Base-by-base conservation (phyloP, 257 asterid species). In the Echium plantagineum region DNA sequence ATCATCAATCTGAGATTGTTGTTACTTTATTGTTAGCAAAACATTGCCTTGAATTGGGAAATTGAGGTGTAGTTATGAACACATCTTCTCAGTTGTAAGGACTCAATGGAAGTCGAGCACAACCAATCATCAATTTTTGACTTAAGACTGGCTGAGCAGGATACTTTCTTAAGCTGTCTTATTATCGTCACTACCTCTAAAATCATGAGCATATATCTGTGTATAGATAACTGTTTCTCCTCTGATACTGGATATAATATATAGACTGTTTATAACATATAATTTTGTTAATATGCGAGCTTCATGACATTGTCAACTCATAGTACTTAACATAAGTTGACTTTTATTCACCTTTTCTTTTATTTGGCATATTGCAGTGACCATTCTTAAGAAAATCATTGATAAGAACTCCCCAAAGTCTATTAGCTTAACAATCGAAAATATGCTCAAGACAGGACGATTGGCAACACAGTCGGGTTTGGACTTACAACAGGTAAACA, bases 401-500 rank as follows among this genome's bases (percentile, higher is more conserved):
- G 82, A 80, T n/a, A 88, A 69, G 81, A 71, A 67, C 72, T 60
- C 68, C 57, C 96, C 98, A 28, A 70, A 52, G 61, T 87, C 74
- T 66, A 86, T 86, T 59, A 83, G 97, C 63, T 69, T 68, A 66
- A 79, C 80, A 77, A 74, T 93, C 75, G 96, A 86, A 59, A 89
- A 77, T 72, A 61, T 93, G 85, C 63, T 93, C 74, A 89, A 85
- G 87, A 93, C 98, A 15, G 98, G 98, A 70, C 74, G 75, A 61
- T 62, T 93, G 77, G 66, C n/a, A 52, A 84, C 98, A 60, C 81
- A 79, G 64, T 70, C 94, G 35, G 90, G 95, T 61, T 69, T 93
- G 60, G 98, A 93, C 78, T 74, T 93, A 76, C 94, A 81, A 73
- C 96, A 93, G 98, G 98, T 93, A 91, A 67, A 42, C 19, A 53